phyloP scores from a whole-genome alignment of 306 rosid genomes.

The Castanea sativa region DNA sequence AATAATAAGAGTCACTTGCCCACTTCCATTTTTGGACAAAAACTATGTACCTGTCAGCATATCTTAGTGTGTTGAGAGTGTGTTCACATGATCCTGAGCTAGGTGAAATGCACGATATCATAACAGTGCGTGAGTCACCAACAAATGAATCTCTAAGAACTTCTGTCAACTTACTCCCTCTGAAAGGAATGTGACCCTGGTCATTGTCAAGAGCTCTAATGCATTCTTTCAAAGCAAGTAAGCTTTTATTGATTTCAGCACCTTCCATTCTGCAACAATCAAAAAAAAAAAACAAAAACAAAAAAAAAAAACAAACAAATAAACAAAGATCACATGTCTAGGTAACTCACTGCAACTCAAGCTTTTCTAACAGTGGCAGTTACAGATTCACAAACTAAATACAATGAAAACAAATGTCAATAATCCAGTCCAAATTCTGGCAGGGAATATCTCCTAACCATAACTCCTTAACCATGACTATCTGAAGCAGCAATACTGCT shows the following conservation, averaged over 20 bases:
- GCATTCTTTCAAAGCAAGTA: slow-evolving; percentile 81
- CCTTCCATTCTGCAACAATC: slow-evolving; percentile 70
- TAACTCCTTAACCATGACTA: neutral
- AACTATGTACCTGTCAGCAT: slow-evolving; percentile 69
- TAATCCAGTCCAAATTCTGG: slow-evolving; percentile 5
- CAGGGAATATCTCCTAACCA: slow-evolving; percentile 19
- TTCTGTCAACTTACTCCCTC: slow-evolving; percentile 92
- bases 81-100: slow-evolving; percentile 89
- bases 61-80: slow-evolving; percentile 83
- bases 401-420: neutral
- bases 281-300: no score
- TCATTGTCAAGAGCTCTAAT: slow-evolving; percentile 84
- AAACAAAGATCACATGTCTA: neutral
- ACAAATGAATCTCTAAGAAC: slow-evolving; percentile 86
- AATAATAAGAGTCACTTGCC: neutral
- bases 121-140: slow-evolving; percentile 81
- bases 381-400: neutral
- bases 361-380: neutral
- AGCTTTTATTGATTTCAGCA: slow-evolving; percentile 87
- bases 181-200: slow-evolving; percentile 88
- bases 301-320: neutral
- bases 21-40: neutral
- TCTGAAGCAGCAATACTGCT: neutral
- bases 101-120: slow-evolving; percentile 90
- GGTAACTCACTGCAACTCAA: slow-evolving; percentile 1